A percentile compares a stretch with the other conserved stretches of the same genome.
phyloP scores from a whole-genome alignment of 306 rosid species.

The Elaeagnus macrophylla region DNA sequence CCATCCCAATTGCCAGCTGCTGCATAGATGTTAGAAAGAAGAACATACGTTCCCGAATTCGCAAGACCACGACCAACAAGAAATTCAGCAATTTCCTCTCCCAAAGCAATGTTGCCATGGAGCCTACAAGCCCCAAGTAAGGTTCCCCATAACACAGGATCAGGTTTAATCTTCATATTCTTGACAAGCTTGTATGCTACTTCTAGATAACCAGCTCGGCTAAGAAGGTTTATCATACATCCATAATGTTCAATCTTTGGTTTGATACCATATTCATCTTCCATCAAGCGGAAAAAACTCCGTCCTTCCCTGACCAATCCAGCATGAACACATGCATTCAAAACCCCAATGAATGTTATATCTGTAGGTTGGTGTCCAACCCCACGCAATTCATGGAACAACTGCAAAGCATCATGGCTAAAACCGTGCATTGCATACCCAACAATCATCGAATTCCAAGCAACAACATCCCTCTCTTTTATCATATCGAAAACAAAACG shows the following conservation, averaged over 20 bases:
- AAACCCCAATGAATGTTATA: conserved; percentile 43
- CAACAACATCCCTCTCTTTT: conserved; percentile 37
- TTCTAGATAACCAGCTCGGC: background rate
- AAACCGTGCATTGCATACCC: conserved; percentile 56
- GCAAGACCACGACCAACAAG: background rate
- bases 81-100: background rate
- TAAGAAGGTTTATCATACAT: background rate
- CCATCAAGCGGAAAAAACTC: background rate
- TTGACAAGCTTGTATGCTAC: background rate
- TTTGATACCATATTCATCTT: conserved; percentile 1
- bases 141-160: conserved; percentile 1
- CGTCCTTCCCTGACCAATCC: conserved; percentile 1
- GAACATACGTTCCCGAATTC: background rate
- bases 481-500: conserved; percentile 39
- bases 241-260: background rate
- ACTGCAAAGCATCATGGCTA: conserved; percentile 35
- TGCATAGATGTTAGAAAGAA: conserved; percentile 1
- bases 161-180: background rate
- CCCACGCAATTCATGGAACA: conserved; percentile 42
- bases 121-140: background rate
- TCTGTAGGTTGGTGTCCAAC: conserved; percentile 36
- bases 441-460: conserved; percentile 59
- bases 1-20: conserved; percentile 2
- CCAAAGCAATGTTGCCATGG: background rate
- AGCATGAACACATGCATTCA: conserved; percentile 18